These are phyloP conservation scores for Brassica rapa DNA, from an alignment of 345 rosid genomes.

Conservation along the genomic window DNA sequence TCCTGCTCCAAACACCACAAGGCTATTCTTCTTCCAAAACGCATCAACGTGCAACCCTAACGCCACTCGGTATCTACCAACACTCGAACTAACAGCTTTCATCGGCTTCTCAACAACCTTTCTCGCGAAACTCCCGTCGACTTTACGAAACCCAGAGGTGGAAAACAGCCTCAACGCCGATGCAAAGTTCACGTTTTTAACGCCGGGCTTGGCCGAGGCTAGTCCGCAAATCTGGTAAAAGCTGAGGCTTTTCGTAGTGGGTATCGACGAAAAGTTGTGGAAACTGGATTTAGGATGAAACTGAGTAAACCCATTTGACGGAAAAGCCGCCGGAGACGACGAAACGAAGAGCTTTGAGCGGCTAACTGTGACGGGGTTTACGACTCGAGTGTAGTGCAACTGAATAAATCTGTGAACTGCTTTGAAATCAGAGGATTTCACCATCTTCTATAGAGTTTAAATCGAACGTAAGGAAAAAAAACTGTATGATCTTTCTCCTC, in stretches of 20 bases:
- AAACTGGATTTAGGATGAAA: conserved; percentile 31
- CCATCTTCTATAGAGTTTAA: conserved; percentile 34
- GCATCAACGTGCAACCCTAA: conserved; percentile 81
- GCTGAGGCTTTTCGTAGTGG: conserved; percentile 39
- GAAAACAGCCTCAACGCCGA: conserved; percentile 58
- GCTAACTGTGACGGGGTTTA: conserved; percentile 17
- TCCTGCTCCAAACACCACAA: conserved; percentile 68
- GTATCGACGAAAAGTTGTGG: conserved; percentile 37
- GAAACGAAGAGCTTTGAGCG: conserved; percentile 35
- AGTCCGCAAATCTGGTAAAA: conserved; percentile 38
- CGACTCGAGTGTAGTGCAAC: conserved; percentile 36
- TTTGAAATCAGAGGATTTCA: conserved; percentile 47
- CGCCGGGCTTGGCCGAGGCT: conserved; percentile 31
- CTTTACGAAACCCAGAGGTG: conserved; percentile 40
- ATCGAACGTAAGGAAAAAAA: neutral
- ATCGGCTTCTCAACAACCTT: conserved; percentile 61
- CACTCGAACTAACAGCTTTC: conserved; percentile 49
- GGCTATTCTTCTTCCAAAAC: conserved; percentile 66
- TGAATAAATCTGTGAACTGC: conserved; percentile 47
- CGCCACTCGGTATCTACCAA: conserved; percentile 65
- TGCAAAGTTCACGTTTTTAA: conserved; percentile 17
- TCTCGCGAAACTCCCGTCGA: conserved; percentile 47
- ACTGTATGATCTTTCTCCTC: neutral
- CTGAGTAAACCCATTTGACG: conserved; percentile 33
- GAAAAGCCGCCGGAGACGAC: conserved; percentile 23